Evolutionary conservation across 805 yeast species (phyloP).

Genomic region (Ascoidea tarda): DNA sequence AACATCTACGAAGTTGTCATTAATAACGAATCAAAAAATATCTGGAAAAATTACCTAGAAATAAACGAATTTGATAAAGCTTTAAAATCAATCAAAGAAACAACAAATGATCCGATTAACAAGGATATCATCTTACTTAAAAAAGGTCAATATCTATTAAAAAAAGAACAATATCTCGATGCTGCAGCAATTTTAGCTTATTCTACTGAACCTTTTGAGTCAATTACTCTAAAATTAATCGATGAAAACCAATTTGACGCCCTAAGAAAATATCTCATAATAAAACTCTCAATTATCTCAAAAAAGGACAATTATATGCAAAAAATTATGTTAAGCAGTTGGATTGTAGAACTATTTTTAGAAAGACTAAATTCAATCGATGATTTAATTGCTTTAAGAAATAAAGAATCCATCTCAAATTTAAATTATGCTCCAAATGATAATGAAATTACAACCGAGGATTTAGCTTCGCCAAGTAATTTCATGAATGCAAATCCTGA

Average conservation of each 20-base stretch:
- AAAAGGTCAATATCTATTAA: slow-evolving; percentile 38
- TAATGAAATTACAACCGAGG: background rate
- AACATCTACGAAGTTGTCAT: slow-evolving; percentile 61
- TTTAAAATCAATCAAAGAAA: slow-evolving; percentile 22
- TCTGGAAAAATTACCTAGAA: slow-evolving; percentile 56
- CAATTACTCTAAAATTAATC: slow-evolving; percentile 43
- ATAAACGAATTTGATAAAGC: slow-evolving; percentile 53
- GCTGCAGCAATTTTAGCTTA: slow-evolving; percentile 48
- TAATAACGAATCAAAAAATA: slow-evolving; percentile 52
- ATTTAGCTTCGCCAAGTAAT: background rate
- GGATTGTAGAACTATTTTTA: slow-evolving; percentile 50
- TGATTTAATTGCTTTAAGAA: slow-evolving; percentile 15
- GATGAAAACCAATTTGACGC: slow-evolving; percentile 27
- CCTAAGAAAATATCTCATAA: slow-evolving; percentile 28
- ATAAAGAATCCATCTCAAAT: slow-evolving; percentile 8
- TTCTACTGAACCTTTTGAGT: slow-evolving; percentile 56
- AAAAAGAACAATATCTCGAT: slow-evolving; percentile 16
- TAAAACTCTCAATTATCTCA: slow-evolving; percentile 24
- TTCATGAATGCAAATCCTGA: no score
- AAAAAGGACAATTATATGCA: slow-evolving; percentile 22
- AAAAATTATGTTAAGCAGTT: slow-evolving; percentile 39
- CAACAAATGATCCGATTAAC: slow-evolving; percentile 22
- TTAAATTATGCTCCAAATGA: slow-evolving; percentile 5
- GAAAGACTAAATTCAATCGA: slow-evolving; percentile 30
- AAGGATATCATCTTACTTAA: slow-evolving; percentile 34